Evolutionary conservation across 2,329 filamentous ascomycete genomes (phyloP), one percentile per base, ranked within the genome.

Genomic region (Penicillium brevicompactum): DNA sequence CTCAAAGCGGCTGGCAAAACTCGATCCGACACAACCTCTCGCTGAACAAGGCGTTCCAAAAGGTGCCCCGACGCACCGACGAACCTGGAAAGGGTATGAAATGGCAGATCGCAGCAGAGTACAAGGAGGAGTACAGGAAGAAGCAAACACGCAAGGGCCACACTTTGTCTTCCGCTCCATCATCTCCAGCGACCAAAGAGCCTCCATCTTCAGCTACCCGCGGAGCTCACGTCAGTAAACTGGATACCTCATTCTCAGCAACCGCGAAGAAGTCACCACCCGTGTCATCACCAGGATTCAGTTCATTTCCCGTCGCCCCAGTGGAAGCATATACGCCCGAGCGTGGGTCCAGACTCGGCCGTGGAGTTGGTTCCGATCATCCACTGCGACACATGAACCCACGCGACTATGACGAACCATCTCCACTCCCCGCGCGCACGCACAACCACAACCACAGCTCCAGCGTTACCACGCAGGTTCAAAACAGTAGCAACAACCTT

Each of bases 1-100:
- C 84, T 31, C 86, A 92, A 52, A 87, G 86, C 56, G 93, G 94
- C 56, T 99, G 95, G 95, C 94, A 97, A 86, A 99, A 99, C 72
- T 97, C 92, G 0, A 99, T 99, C 63, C 88, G 94, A 11, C 94
- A 99, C 72, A 99, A 99, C 66, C 76, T 99, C 13, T 97, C 94
- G 1, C 77, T 99, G 41, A 97, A 96, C 74, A 96, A 97, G 71
- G 87, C 89, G 0, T 99, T 99, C 68, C 87, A 92, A 65, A 99
- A 99, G 74, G 89, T 96, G 8, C 90, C 94, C 3, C 87, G 94
- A 45, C 88, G 90, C 14, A 96, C 92, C 0, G 91, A 97, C 65
- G 94, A 99, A 71, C 94, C 94, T 21, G 94, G 94, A 11, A 99
- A 99, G 73, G 94, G 94, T 27, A 97, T 97, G 92, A 97, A 97